phyloP scores from a whole-genome alignment of 768 basidiomycete species.

The Boletus huronensis region DNA sequence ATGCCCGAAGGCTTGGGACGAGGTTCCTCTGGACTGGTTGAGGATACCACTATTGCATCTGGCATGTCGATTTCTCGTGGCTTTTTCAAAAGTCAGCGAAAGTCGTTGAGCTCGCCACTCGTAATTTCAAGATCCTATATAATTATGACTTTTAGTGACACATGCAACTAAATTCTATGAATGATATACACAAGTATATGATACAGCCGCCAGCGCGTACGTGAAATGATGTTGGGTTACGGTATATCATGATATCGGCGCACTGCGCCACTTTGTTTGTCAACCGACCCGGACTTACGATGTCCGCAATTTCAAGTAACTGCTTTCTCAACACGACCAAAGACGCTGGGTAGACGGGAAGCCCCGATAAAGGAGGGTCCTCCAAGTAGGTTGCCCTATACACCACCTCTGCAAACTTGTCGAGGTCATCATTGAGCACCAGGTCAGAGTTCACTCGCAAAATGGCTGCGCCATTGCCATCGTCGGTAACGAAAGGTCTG shows the following conservation, averaged over 20 bases:
- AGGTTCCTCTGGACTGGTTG: background rate
- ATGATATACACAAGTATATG: background rate
- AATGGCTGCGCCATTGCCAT: background rate
- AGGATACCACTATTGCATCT: background rate
- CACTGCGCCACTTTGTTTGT: no score
- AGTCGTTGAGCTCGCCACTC: background rate
- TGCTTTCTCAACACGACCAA: background rate
- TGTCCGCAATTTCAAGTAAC: conserved; percentile 11
- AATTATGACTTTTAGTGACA: background rate
- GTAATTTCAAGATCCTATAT: background rate
- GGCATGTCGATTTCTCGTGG: background rate
- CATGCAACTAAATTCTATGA: no score
- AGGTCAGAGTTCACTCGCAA: background rate
- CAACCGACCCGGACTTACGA: background rate
- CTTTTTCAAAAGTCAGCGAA: background rate
- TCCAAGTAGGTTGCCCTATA: conserved; percentile 7
- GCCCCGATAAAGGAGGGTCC: conserved; percentile 15
- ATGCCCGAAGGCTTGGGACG: background rate
- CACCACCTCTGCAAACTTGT: conserved; percentile 14
- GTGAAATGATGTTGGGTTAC: background rate
- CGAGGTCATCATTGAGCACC: conserved; percentile 12
- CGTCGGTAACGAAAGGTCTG: conserved; percentile 2
- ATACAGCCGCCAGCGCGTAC: no score
- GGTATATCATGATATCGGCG: no score
- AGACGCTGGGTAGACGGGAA: conserved; percentile 1